Percentiles rank a stretch among this genome's conserved stretches.
phyloP scores from a whole-genome alignment of 345 rosid species.

The Salix caprea region DNA sequence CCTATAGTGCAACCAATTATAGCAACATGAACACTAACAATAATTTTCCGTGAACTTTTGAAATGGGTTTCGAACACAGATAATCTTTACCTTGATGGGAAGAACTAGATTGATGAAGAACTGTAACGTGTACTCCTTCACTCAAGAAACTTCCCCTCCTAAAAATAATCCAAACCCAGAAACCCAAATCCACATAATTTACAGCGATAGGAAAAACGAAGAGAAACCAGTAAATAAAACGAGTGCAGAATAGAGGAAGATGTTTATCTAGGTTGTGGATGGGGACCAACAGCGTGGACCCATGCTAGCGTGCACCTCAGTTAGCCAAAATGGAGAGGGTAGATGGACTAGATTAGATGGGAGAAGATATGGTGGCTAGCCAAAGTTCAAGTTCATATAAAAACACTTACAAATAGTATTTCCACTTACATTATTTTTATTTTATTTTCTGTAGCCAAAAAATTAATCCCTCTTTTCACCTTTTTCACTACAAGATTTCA shows the following conservation, averaged over 20 bases:
- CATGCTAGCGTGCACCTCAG: constrained; percentile 81
- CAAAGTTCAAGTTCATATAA: constrained; percentile 49
- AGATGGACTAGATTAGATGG: constrained; percentile 35
- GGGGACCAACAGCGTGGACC: constrained; percentile 63
- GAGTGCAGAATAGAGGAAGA: constrained; percentile 33
- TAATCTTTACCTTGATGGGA: constrained; percentile 44
- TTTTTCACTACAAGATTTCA: constrained; percentile 37
- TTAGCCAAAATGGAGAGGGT: constrained; percentile 24
- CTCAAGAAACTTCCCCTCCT: constrained; percentile 31
- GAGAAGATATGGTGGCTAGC: constrained; percentile 50
- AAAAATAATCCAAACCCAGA: constrained; percentile 23
- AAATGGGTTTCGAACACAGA: not conserved
- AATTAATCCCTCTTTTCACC: constrained; percentile 27
- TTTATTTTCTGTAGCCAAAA: constrained; percentile 22
- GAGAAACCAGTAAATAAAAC: constrained; percentile 3
- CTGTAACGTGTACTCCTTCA: constrained; percentile 27
- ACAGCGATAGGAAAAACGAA: constrained; percentile 7
- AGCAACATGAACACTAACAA: constrained; percentile 10
- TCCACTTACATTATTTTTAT: constrained; percentile 32
- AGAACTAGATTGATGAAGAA: constrained; percentile 25
- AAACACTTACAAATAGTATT: constrained; percentile 43
- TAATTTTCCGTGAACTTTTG: not conserved
- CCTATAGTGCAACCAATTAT: constrained; percentile 20
- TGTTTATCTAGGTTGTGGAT: constrained; percentile 15
- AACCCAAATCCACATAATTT: constrained; percentile 23